phyloP scores from a whole-genome alignment of 192 early-diverging fungal species.

The Linnemannia schmuckeri region DNA sequence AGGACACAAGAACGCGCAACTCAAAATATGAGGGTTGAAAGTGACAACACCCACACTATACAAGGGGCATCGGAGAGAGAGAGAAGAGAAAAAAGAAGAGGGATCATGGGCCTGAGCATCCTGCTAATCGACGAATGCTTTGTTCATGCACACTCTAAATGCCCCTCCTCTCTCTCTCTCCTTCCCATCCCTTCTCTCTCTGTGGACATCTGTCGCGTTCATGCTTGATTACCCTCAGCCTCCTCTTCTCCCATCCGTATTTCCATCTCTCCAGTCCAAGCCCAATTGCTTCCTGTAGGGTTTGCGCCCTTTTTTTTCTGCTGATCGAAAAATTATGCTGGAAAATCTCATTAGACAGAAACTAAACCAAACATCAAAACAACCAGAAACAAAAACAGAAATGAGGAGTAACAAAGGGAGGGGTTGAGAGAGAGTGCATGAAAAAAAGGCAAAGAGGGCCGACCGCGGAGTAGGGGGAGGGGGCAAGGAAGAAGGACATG shows the following conservation, averaged over 20 bases:
- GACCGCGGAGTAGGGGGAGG: no score
- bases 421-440: neutral
- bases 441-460: no score
- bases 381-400: slow-evolving; percentile 2
- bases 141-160: neutral
- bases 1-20: neutral
- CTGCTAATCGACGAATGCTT: neutral
- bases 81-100: neutral
- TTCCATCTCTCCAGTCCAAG: neutral
- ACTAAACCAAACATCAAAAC: neutral
- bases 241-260: neutral
- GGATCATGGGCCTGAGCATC: neutral
- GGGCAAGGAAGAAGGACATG: no score
- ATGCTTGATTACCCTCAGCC: neutral
- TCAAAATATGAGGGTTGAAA: no score
- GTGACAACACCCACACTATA: no score
- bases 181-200: neutral
- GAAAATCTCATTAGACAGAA: neutral
- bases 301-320: neutral
- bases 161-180: no score
- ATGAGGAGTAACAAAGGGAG: neutral
- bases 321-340: neutral
- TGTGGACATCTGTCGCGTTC: neutral
- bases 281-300: neutral
- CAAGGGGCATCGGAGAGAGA: neutral